Base-by-base conservation (phyloP, 2,329 filamentous ascomycete genomes). In the Trichophyton simii region DNA sequence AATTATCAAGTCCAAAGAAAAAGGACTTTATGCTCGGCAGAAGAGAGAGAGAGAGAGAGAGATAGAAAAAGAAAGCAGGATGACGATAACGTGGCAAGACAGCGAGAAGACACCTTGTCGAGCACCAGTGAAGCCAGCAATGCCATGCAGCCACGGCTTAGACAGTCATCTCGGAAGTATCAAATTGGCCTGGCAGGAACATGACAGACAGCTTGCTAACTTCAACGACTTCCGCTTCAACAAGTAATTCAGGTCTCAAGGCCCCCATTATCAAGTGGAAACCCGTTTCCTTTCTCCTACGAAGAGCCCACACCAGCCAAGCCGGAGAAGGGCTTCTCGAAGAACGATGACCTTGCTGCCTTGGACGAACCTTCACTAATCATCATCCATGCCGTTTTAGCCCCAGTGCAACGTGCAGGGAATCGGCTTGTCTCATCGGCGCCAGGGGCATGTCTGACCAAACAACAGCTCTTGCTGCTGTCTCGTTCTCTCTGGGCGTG, bases 361-460 rank as follows among this genome's bases (percentile, higher is more conserved):
- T 18, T 44, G 41, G 41, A 48, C 44, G 44, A 48, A 48, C 22
- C 3, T 22, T 22, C 22, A 22, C 44, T 20, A 20, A 20, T 20
- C 44, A 3, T 11, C 9, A 50, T 50, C 46, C 46, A 50, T 50
- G 46, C 4, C 46, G 46, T 50, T 50, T 50, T 50, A 50, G 66
- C 7, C 66, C 66, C 8, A 64, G 66, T 25, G 62, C 63, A 28
- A 66, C 66, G n/a, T 62, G 63, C 48, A 62, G 65, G n/a, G 46
- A 52, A 42, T 64, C 65, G 7, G 63, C 65, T 31, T 42, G 52
- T 20, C 34, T 38, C 20, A 52, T 52, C 20, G 61, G 34, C 28
- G n/a, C 41, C 11, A 58, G 38, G 15, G 42, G 36, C 15, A 65
- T 64, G 48, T 64, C 41, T 25, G 46, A 28, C 46, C 46, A 28